These are phyloP conservation scores for Lepidium africanum DNA, from an alignment of 345 rosid genomes.

Conservation along the genomic window DNA sequence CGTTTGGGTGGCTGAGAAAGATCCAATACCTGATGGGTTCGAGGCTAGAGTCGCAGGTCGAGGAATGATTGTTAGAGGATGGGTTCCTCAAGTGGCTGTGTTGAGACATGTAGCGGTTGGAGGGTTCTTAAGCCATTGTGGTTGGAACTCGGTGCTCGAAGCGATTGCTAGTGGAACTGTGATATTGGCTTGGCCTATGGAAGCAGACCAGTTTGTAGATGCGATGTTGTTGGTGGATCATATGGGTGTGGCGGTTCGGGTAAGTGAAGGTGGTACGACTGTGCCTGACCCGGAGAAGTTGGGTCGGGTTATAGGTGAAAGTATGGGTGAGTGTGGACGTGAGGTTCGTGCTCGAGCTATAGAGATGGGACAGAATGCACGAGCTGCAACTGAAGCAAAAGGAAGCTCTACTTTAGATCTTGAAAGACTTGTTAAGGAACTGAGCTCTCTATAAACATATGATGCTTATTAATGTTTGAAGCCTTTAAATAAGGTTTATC, in stretches of 20 bases:
- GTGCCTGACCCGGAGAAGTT: conserved; percentile 48
- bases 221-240: conserved; percentile 45
- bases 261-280: conserved; percentile 38
- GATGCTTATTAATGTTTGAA: background rate
- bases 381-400: conserved; percentile 32
- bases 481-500: background rate
- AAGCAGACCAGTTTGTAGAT: conserved; percentile 54
- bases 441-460: conserved; percentile 10
- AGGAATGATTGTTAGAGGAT: conserved; percentile 40
- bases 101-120: conserved; percentile 51
- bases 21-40: conserved; percentile 40
- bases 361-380: conserved; percentile 27
- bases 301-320: conserved; percentile 20
- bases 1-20: conserved; percentile 51
- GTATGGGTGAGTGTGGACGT: conserved; percentile 4
- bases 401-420: conserved; percentile 42
- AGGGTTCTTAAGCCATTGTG: conserved; percentile 60
- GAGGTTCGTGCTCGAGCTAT: conserved; percentile 21
- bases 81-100: conserved; percentile 53
- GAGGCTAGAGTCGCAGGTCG: conserved; percentile 35
- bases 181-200: conserved; percentile 62
- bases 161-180: conserved; percentile 39
- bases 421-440: conserved; percentile 28
- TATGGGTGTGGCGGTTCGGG: conserved; percentile 36
- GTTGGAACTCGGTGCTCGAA: conserved; percentile 73